These are phyloP conservation scores for Rehmannia glutinosa DNA, from an alignment of 257 asterid genomes.

Conservation along the genomic window DNA sequence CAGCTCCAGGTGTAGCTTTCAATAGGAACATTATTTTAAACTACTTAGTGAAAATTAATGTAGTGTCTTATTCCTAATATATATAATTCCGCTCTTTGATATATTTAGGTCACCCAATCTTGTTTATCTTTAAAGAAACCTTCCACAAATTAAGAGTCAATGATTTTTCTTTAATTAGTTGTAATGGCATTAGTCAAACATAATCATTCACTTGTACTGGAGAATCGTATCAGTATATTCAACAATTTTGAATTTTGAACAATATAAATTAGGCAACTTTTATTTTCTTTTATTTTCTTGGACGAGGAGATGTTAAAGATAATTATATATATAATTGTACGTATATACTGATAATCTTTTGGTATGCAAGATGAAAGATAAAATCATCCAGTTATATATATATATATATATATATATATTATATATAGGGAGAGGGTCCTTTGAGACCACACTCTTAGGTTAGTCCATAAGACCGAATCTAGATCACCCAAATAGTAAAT, in stretches of 20 bases:
- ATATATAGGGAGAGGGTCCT: too few relatives aligned
- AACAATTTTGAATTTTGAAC: neutral
- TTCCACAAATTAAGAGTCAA: conserved; percentile 19
- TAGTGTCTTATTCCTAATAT: conserved; percentile 6
- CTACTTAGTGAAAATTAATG: neutral
- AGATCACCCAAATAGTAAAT: too few relatives aligned
- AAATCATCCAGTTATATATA: too few relatives aligned
- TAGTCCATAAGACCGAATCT: too few relatives aligned
- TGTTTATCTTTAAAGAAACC: conserved; percentile 15
- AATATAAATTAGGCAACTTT: conserved; percentile 14
- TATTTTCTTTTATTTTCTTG: too few relatives aligned
- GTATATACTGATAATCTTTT: too few relatives aligned
- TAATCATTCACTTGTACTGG: conserved; percentile 6
- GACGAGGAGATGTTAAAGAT: too few relatives aligned
- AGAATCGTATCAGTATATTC: neutral
- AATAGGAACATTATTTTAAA: neutral
- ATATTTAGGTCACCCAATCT: conserved; percentile 32
- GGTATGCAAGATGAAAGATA: too few relatives aligned
- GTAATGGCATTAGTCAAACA: conserved; percentile 21
- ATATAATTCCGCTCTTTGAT: conserved; percentile 8
- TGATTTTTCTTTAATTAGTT: neutral
- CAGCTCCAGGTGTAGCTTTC: conserved; percentile 2
- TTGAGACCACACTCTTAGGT: too few relatives aligned
- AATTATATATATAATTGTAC: too few relatives aligned
- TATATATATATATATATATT: too few relatives aligned